Evolutionary conservation across 306 rosid species (phyloP), one percentile per base, ranked within the genome.

Genomic region (Luffa acutangula): DNA sequence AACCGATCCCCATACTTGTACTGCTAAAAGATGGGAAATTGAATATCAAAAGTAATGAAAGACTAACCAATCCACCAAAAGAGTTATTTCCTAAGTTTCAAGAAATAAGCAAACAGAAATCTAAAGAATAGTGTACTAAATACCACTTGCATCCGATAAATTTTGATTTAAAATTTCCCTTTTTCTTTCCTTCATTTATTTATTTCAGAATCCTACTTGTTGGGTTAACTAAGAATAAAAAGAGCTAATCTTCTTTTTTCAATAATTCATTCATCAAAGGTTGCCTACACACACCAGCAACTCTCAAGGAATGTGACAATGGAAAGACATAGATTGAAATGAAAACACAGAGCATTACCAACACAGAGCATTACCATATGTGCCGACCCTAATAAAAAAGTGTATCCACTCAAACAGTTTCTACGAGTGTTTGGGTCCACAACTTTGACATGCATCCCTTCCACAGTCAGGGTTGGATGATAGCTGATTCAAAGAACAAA

Each of bases 371-470:
- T 72, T 87, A 94, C 98, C 92, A 65, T 80, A 57, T 87, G 78
- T 78, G 75, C 79, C 17, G 86, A 82, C 76, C 88, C 97, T 87
- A 94, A 84, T 85, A 92, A 81, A 86, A 92, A 91, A 4, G 89
- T 88, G 80, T 89, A 92, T 84, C 90, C 94, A 71, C 83, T 86
- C 82, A 94, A 85, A 89, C 96, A 91, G 81, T 82, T 85, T 83
- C 87, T 96, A 31, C 97, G 97, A 75, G 82, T 79, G 81, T 81
- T 86, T 34, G 91, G 91, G 42, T 92, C 93, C 64, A 86, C 86
- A 89, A 94, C 86, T 83, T 86, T 86, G 84, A 91, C 86, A n/a
- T 91, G 84, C 73, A 78, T 82, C 81, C 93, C 96, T 81, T 81
- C 97, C 67, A 88, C 86, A 14, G 83, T 83, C 76, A 94, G 63